A percentile compares a stretch with the other conserved stretches of the same genome.
Conservation (phyloP, 2,329 filamentous ascomycete species). For the Neocatenulostroma microsporum region DNA sequence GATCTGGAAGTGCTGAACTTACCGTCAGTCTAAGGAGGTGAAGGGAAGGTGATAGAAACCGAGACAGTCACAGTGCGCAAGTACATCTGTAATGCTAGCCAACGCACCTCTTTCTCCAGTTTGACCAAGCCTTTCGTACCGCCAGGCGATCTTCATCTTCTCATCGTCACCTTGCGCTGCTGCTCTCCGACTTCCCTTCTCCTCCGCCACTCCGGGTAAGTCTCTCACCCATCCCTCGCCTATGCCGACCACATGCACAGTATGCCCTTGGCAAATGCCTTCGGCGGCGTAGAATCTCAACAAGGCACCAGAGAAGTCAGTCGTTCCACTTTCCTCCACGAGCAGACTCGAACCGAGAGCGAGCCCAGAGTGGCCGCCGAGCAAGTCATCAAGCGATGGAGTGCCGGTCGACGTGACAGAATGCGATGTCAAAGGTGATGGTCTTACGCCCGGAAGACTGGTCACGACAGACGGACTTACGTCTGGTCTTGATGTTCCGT, state of each 20-base stretch:
- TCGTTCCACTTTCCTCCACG: slow-evolving; percentile 83
- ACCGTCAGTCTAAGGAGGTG: slow-evolving; percentile 13
- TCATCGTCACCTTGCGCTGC: slow-evolving; percentile 43
- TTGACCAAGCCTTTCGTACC: slow-evolving; percentile 78
- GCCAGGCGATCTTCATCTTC: slow-evolving; percentile 98
- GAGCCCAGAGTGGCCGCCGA: slow-evolving; percentile 80
- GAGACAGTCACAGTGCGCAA: not conserved
- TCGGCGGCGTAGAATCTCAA: slow-evolving; percentile 87
- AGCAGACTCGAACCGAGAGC: slow-evolving; percentile 73
- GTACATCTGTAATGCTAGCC: not conserved
- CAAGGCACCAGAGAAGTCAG: slow-evolving; percentile 81
- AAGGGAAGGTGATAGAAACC: not conserved
- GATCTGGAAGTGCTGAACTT: slow-evolving; percentile 24
- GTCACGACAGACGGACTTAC: not conserved
- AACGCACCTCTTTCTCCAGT: slow-evolving; percentile 59
- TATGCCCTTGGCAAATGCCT: slow-evolving; percentile 83
- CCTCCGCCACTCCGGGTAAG: slow-evolving; percentile 61
- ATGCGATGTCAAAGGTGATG: slow-evolving; percentile 81
- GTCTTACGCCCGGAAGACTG: slow-evolving; percentile 53
- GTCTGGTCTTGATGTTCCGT: not conserved
- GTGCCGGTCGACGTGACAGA: slow-evolving; percentile 88
- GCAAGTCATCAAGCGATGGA: slow-evolving; percentile 69
- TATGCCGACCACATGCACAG: slow-evolving; percentile 75
- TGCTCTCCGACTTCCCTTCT: slow-evolving; percentile 32
- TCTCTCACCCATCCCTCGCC: slow-evolving; percentile 74